Evolutionary conservation across 2,329 filamentous ascomycete species (phyloP).

Genomic region (Calonectria hawksworthii): DNA sequence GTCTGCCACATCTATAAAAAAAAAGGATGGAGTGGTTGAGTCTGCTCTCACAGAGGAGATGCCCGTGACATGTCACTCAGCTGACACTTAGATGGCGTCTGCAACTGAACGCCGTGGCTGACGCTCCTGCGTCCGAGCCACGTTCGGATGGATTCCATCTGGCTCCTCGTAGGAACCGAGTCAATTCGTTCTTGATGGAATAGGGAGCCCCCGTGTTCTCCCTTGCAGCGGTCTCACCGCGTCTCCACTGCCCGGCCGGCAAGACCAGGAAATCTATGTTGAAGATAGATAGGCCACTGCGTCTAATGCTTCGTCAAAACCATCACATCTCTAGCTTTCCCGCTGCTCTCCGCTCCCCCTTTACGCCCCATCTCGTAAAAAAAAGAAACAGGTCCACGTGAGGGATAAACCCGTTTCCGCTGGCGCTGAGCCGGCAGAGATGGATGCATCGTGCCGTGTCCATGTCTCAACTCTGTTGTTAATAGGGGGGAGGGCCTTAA

Average conservation of each 20-base stretch:
- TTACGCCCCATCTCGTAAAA: background rate
- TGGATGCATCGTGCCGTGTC: background rate
- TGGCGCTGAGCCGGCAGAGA: background rate
- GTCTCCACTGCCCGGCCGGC: background rate
- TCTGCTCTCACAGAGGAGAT: background rate
- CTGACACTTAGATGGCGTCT: background rate
- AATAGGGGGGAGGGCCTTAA: background rate
- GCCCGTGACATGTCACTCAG: background rate
- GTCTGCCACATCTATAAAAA: background rate
- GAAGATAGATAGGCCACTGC: too few relatives aligned
- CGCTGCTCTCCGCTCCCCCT: background rate
- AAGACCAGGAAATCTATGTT: background rate
- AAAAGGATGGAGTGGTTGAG: background rate
- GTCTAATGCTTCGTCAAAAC: background rate
- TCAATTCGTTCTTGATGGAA: background rate
- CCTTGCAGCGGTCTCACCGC: background rate
- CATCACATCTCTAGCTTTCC: background rate
- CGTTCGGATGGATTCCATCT: background rate
- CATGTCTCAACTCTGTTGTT: background rate
- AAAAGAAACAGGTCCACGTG: background rate
- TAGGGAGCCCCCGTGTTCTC: background rate
- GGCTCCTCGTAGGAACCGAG: background rate
- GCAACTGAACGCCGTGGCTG: slow-evolving; percentile 4
- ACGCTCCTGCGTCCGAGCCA: background rate
- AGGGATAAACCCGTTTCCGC: background rate